phyloP scores from a whole-genome alignment of 129 eudicot species.

The Arctium lappa region DNA sequence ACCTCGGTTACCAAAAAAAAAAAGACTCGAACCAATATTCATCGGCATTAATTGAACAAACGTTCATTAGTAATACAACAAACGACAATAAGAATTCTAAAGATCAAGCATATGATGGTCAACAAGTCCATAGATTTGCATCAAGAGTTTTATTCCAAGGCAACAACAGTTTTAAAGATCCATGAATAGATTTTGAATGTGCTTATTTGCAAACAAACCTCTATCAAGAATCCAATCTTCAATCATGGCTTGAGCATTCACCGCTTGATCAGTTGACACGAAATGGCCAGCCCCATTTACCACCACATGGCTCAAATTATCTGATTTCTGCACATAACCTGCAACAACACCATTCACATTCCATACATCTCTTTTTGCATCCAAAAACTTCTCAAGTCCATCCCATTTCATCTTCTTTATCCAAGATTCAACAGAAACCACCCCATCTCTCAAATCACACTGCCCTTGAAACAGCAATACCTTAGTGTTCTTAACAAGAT shows the following conservation, averaged over 20 bases:
- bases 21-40: too few relatives aligned
- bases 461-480: slow-evolving; percentile 85
- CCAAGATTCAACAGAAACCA: neutral
- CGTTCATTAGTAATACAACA: too few relatives aligned
- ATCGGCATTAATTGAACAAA: too few relatives aligned
- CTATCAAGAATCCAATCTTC: slow-evolving; percentile 45
- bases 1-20: too few relatives aligned
- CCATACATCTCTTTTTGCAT: slow-evolving; percentile 75
- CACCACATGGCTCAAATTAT: slow-evolving; percentile 47
- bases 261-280: slow-evolving; percentile 81
- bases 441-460: slow-evolving; percentile 76
- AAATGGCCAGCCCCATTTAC: slow-evolving; percentile 83
- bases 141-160: neutral
- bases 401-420: neutral
- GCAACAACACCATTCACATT: slow-evolving; percentile 56
- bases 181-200: neutral
- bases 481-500: slow-evolving; percentile 25
- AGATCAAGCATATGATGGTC: too few relatives aligned
- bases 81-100: too few relatives aligned
- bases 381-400: slow-evolving; percentile 32
- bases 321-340: slow-evolving; percentile 58
- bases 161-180: neutral
- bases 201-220: slow-evolving; percentile 26
- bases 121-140: too few relatives aligned
- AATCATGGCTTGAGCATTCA: slow-evolving; percentile 68